Percentiles rank a stretch among this genome's conserved stretches.
These are phyloP conservation scores for Penicillium parvum DNA, from an alignment of 495 filamentous ascomycete species.

Conservation along the genomic window DNA sequence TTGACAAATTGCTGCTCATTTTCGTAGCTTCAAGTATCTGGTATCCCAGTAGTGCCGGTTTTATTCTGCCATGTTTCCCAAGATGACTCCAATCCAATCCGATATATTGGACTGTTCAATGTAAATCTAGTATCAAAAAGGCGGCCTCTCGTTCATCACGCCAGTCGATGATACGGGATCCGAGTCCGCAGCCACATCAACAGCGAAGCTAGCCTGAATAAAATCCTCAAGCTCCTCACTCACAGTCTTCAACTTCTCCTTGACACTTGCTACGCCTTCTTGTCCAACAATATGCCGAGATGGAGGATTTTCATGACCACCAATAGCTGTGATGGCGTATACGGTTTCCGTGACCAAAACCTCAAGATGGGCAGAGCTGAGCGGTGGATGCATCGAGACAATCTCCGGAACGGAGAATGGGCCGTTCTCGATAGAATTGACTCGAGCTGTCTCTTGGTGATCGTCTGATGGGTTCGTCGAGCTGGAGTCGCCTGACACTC, in stretches of 20 bases:
- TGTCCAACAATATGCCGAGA: slow-evolving; percentile 90
- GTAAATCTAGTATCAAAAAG: background rate
- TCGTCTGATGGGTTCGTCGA: slow-evolving; percentile 16
- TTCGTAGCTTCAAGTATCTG: too few relatives aligned
- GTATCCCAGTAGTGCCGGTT: too few relatives aligned
- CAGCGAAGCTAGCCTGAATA: slow-evolving; percentile 79
- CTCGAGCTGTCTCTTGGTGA: slow-evolving; percentile 21
- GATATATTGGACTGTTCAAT: too few relatives aligned
- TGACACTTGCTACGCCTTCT: slow-evolving; percentile 82
- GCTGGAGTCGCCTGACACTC: slow-evolving; percentile 8
- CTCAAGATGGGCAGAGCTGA: slow-evolving; percentile 58
- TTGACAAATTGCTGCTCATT: too few relatives aligned
- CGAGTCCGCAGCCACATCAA: slow-evolving; percentile 61
- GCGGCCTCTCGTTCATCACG: slow-evolving; percentile 1
- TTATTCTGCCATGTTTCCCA: too few relatives aligned
- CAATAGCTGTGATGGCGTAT: slow-evolving; percentile 83
- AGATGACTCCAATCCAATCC: too few relatives aligned
- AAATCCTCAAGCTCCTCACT: slow-evolving; percentile 96
- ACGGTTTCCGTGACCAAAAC: slow-evolving; percentile 84
- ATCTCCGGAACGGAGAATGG: slow-evolving; percentile 51
- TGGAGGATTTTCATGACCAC: slow-evolving; percentile 92
- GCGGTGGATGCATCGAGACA: slow-evolving; percentile 64
- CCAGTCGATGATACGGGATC: slow-evolving; percentile 21
- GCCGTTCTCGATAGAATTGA: slow-evolving; percentile 36
- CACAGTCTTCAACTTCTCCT: slow-evolving; percentile 94